Conservation (phyloP, 768 basidiomycete genomes). For the Brasilioporus rufonigricans region DNA sequence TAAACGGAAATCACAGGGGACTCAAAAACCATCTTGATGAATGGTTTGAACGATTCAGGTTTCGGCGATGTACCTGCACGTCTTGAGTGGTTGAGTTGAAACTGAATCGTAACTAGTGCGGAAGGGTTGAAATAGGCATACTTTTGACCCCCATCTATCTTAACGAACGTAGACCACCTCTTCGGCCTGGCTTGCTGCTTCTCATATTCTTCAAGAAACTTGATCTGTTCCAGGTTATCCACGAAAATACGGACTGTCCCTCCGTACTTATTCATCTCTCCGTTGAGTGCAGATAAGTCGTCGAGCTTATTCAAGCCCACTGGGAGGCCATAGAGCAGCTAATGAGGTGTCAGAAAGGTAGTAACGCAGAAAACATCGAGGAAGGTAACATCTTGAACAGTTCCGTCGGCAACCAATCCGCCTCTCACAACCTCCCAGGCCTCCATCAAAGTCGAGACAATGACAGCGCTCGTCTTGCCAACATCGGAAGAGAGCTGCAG, state of each 20-base stretch:
- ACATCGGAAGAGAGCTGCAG: slow-evolving; percentile 61
- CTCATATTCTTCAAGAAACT: slow-evolving; percentile 62
- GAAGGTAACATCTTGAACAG: slow-evolving; percentile 70
- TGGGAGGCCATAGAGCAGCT: slow-evolving; percentile 85
- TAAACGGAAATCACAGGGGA: slow-evolving; percentile 62
- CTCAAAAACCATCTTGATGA: slow-evolving; percentile 51
- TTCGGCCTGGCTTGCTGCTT: slow-evolving; percentile 35
- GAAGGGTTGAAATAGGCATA: slow-evolving; percentile 36
- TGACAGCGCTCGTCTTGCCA: slow-evolving; percentile 57
- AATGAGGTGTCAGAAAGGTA: slow-evolving; percentile 5
- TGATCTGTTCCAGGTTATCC: slow-evolving; percentile 73
- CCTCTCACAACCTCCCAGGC: slow-evolving; percentile 69
- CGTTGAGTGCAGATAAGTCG: slow-evolving; percentile 61
- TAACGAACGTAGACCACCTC: slow-evolving; percentile 77
- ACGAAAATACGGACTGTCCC: slow-evolving; percentile 66
- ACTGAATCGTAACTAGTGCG: background rate
- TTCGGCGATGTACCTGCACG: slow-evolving; percentile 67
- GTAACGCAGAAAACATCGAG: background rate
- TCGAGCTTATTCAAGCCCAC: slow-evolving; percentile 66
- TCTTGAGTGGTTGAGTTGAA: slow-evolving; percentile 37
- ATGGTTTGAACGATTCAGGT: slow-evolving; percentile 51
- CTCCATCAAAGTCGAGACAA: slow-evolving; percentile 83
- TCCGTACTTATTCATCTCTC: slow-evolving; percentile 52
- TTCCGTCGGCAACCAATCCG: slow-evolving; percentile 68
- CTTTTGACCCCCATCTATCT: slow-evolving; percentile 77